phyloP scores from a whole-genome alignment of 768 basidiomycete species.

The Trametes sanguinea region DNA sequence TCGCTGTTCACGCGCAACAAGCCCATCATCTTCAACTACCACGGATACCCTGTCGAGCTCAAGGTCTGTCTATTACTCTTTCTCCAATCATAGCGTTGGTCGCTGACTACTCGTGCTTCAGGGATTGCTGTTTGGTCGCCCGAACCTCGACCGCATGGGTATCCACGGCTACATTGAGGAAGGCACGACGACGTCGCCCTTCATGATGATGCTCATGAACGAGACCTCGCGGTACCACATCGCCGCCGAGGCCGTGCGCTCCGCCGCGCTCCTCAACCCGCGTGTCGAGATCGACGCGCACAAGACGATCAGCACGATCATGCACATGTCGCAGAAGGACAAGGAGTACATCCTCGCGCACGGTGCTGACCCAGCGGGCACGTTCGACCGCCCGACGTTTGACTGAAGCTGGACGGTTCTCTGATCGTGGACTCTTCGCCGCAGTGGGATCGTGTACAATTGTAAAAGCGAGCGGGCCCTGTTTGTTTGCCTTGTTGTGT shows the following conservation, averaged over 20 bases:
- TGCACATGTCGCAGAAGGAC: constrained; percentile 63
- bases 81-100: neutral
- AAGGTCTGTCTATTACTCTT: constrained; percentile 35
- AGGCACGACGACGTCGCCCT: constrained; percentile 83
- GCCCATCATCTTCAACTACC: constrained; percentile 80
- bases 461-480: neutral
- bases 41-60: constrained; percentile 76
- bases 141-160: constrained; percentile 47
- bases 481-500: too few species aligned
- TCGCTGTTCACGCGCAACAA: constrained; percentile 72
- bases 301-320: constrained; percentile 53
- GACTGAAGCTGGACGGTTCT: neutral
- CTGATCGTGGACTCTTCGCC: neutral
- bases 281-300: constrained; percentile 61
- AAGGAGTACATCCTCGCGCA: constrained; percentile 59
- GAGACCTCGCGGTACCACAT: constrained; percentile 67
- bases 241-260: constrained; percentile 60
- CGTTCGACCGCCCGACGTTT: constrained; percentile 27
- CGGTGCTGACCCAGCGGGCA: constrained; percentile 41
- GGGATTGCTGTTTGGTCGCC: constrained; percentile 60
- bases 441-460: neutral
- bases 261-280: constrained; percentile 52
- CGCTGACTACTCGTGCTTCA: neutral
- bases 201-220: constrained; percentile 82
- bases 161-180: constrained; percentile 71